Base-by-base conservation (phyloP, 2,329 filamentous ascomycete species). In the Microdochium nivale region DNA sequence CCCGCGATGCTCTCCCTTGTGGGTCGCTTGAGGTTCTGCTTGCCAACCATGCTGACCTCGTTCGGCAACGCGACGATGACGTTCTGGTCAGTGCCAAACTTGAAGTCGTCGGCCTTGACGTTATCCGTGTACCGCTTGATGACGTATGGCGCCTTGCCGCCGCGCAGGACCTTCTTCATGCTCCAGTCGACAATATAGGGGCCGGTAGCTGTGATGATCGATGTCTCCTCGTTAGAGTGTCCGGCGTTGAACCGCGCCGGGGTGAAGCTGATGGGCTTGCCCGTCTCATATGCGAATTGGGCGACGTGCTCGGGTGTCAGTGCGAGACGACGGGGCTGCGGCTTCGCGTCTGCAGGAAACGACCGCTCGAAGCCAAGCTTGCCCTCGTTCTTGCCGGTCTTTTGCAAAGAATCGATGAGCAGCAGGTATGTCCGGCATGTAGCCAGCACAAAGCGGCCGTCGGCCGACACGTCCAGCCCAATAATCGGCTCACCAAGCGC, bases 31-130 rank as follows among this genome's bases (percentile, higher is more conserved):
- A 99, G 80, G 52, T 83, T 86, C 60, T 86, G 81, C 69, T 92
- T 91, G 47, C 86, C 87, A 13, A 99, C 89, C 91, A 97, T 97
- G 69, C 96, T 95, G 59, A 99, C 94, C 68, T 97, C 91, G 65
- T 99, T 96, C 2, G 94, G 91, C 56, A 99, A 74, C 1, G 94
- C 94, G 33, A 99, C 92, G 62, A 99, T 96, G 61, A 99, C 90
- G 62, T 96, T 96, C 80, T 96, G 95, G 69, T 99, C 94, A 4
- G 86, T 91, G 47, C 92, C 92, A 63, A 90, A 99, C 62, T 94
- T 90, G 83, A 99, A 99, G 67, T 99, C 95, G 67, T 99, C 94
- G 3, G 94, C 94, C 77, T 95, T 96, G 65, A 99, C 90, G 56
- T 95, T 87, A 62, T 99, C 94, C 1, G 83, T 80, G 66, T 99